A percentile compares a stretch with the other conserved stretches of the same genome.
Evolutionary conservation across 2,329 filamentous ascomycete genomes (phyloP).

Genomic region (Penicillium griseofulvum): DNA sequence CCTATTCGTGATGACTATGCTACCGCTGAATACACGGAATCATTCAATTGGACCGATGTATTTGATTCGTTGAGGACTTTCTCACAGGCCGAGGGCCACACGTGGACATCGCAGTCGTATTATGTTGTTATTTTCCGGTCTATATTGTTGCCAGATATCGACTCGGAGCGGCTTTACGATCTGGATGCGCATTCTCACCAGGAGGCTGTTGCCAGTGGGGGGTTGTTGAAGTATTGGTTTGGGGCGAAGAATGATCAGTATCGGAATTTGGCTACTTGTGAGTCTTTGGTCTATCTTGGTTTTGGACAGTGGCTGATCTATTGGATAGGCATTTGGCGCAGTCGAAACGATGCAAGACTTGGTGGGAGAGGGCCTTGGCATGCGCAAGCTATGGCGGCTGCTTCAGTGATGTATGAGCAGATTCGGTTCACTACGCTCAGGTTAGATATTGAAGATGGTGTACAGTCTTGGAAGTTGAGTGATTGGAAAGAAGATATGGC

Average conservation of each 20-base stretch:
- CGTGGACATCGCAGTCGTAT: slow-evolving; percentile 65
- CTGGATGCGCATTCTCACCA: slow-evolving; percentile 77
- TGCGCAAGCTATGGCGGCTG: slow-evolving; percentile 51
- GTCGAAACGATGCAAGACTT: slow-evolving; percentile 59
- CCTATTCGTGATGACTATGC: slow-evolving; percentile 70
- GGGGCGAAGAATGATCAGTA: slow-evolving; percentile 67
- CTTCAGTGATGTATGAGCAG: slow-evolving; percentile 52
- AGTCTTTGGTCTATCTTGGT: slow-evolving; percentile 23
- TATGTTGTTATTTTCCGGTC: slow-evolving; percentile 86
- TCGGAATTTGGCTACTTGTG: slow-evolving; percentile 79
- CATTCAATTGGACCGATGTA: slow-evolving; percentile 77
- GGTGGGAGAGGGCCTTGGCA: slow-evolving; percentile 59
- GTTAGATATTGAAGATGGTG: slow-evolving; percentile 65
- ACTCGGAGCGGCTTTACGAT: slow-evolving; percentile 65
- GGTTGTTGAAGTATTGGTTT: slow-evolving; percentile 93
- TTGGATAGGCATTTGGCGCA: slow-evolving; percentile 61
- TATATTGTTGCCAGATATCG: slow-evolving; percentile 63
- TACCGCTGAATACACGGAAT: slow-evolving; percentile 67
- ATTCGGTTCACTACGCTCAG: slow-evolving; percentile 66
- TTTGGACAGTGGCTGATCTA: not conserved
- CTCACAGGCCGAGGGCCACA: slow-evolving; percentile 45
- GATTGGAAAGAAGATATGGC: slow-evolving; percentile 50
- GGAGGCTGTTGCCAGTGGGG: slow-evolving; percentile 75
- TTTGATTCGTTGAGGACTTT: slow-evolving; percentile 55
- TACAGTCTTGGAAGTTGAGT: slow-evolving; percentile 61